Evolutionary conservation across 768 basidiomycete genomes (phyloP).

Genomic region (Crepidotus variabilis): DNA sequence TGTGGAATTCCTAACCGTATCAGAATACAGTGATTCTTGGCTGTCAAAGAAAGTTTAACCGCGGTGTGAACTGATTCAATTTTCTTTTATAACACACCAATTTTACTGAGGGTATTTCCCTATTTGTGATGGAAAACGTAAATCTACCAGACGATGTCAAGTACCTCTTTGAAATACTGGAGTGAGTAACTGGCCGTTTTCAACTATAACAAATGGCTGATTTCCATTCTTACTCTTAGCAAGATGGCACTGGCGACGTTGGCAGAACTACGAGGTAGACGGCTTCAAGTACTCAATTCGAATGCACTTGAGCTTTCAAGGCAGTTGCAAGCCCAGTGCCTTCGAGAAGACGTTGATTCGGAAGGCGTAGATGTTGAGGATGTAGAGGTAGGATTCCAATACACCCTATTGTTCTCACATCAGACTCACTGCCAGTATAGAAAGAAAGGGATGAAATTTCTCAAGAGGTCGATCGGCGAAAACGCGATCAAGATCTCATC

Average conservation of each 20-base stretch:
- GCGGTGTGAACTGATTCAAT: too few species aligned
- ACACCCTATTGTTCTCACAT: background rate
- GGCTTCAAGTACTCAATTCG: background rate
- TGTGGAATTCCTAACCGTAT: too few species aligned
- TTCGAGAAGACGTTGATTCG: background rate
- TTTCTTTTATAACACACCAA: too few species aligned
- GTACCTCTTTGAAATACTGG: too few species aligned
- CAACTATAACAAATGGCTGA: too few species aligned
- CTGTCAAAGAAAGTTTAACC: too few species aligned
- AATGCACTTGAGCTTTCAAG: background rate
- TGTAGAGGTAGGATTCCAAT: background rate
- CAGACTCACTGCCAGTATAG: background rate
- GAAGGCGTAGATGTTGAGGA: background rate
- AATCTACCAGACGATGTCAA: too few species aligned
- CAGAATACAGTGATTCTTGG: too few species aligned
- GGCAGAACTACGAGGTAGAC: background rate
- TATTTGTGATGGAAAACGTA: too few species aligned
- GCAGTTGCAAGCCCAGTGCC: background rate
- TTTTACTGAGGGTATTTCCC: too few species aligned
- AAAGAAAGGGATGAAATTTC: background rate
- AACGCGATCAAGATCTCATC: background rate
- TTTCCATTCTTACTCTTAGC: too few species aligned
- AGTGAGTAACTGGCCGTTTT: too few species aligned
- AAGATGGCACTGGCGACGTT: constrained; percentile 3
- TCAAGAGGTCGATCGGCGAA: background rate